phyloP scores from a whole-genome alignment of 371 early-diverging fungal species.

The Mortierella sp. region DNA sequence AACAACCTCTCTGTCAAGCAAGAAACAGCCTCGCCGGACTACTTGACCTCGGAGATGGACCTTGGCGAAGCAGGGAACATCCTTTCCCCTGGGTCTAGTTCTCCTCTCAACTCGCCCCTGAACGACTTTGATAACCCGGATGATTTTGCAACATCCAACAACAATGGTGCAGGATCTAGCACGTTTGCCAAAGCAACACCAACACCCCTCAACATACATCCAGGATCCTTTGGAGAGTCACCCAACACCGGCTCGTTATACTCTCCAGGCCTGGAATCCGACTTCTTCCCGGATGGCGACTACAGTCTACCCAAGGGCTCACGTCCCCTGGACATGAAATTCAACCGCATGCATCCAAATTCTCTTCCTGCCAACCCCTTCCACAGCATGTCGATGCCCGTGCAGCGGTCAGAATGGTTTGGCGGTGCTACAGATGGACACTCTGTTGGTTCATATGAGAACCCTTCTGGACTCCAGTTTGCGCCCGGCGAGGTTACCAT shows the following conservation, averaged over 20 bases:
- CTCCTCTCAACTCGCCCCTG: slow-evolving; percentile 47
- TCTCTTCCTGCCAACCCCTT: slow-evolving; percentile 39
- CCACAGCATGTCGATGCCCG: slow-evolving; percentile 55
- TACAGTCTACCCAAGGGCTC: slow-evolving; percentile 43
- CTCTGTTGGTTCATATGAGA: slow-evolving; percentile 46
- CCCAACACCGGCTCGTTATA: slow-evolving; percentile 47
- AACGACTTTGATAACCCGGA: slow-evolving; percentile 53
- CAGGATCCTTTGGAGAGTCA: slow-evolving; percentile 48
- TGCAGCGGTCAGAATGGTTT: slow-evolving; percentile 51
- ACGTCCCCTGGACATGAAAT: slow-evolving; percentile 43
- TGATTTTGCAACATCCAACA: slow-evolving; percentile 24
- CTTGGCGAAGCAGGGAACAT: slow-evolving; percentile 48
- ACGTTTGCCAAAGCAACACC: slow-evolving; percentile 14
- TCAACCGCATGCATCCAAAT: slow-evolving; percentile 40
- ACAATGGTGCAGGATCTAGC: neutral
- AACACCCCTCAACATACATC: slow-evolving; percentile 38
- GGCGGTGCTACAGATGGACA: slow-evolving; percentile 47
- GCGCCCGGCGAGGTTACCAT: slow-evolving; percentile 45
- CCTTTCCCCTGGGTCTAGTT: slow-evolving; percentile 51
- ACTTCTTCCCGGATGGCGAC: slow-evolving; percentile 53
- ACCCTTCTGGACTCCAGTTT: slow-evolving; percentile 46
- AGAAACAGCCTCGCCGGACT: slow-evolving; percentile 52
- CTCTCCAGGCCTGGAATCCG: slow-evolving; percentile 44
- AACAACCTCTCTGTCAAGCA: slow-evolving; percentile 34
- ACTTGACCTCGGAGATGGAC: slow-evolving; percentile 43